phyloP scores from a whole-genome alignment of 805 yeast genomes.

The Zygoascus tannicola region DNA sequence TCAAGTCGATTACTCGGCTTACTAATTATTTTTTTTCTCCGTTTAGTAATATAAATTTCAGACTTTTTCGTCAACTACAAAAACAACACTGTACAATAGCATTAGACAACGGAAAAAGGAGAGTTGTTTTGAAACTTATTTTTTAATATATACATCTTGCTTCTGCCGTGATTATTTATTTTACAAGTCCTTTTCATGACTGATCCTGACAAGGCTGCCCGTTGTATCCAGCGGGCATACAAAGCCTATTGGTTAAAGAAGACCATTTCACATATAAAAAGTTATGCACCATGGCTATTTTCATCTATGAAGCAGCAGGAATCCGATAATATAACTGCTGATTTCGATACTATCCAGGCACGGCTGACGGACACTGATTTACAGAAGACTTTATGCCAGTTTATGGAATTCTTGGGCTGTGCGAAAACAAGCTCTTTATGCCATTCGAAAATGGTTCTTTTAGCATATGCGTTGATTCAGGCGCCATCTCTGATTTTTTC shows the following conservation, averaged over 20 bases:
- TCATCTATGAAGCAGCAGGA: too few relatives aligned
- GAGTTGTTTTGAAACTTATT: too few relatives aligned
- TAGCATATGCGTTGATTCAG: slow-evolving; percentile 15
- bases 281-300: slow-evolving; percentile 15
- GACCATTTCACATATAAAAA: slow-evolving; percentile 5
- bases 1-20: too few relatives aligned
- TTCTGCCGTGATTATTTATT: too few relatives aligned
- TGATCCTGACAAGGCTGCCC: neutral
- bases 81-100: too few relatives aligned
- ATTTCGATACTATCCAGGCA: slow-evolving; percentile 9
- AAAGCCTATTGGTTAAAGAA: slow-evolving; percentile 10
- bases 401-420: slow-evolving; percentile 12
- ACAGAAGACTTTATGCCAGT: slow-evolving; percentile 3
- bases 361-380: slow-evolving; percentile 9
- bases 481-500: slow-evolving; percentile 1
- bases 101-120: too few relatives aligned
- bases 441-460: slow-evolving; percentile 16
- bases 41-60: too few relatives aligned
- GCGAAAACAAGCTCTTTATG: slow-evolving; percentile 13
- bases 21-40: too few relatives aligned
- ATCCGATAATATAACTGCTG: too few relatives aligned
- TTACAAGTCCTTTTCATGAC: too few relatives aligned
- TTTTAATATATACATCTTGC: too few relatives aligned
- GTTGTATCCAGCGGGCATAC: slow-evolving; percentile 13
- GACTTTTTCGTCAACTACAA: too few relatives aligned